Evolutionary conservation across 148 eudicot genomes (phyloP).

Genomic region (Rhododendron griersonianum): DNA sequence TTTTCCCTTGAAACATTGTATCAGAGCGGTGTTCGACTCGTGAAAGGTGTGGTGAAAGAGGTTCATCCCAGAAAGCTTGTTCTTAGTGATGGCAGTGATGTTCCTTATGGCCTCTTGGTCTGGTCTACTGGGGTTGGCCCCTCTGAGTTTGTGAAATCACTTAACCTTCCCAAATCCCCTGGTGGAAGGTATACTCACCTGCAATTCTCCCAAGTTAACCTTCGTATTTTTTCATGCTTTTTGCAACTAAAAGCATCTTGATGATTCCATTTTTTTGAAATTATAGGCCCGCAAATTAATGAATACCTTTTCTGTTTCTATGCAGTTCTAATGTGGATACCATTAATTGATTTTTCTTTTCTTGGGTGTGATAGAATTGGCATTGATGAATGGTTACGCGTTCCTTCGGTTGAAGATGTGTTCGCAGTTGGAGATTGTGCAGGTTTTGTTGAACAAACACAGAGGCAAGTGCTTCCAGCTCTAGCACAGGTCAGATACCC

Average conservation of each 20-base stretch:
- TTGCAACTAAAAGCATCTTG: neutral
- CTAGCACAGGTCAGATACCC: slow-evolving; percentile 67
- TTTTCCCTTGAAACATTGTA: slow-evolving; percentile 1
- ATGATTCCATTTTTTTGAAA: neutral
- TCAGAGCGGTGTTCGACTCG: slow-evolving; percentile 77
- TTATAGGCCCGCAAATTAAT: neutral
- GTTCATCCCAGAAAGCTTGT: slow-evolving; percentile 60
- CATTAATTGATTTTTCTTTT: neutral
- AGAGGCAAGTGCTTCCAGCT: slow-evolving; percentile 81
- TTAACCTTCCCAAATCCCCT: slow-evolving; percentile 60
- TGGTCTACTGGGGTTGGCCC: slow-evolving; percentile 99
- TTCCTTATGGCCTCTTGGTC: slow-evolving; percentile 83
- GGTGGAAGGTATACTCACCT: slow-evolving; percentile 77
- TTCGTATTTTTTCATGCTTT: neutral
- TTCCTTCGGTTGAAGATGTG: slow-evolving; percentile 77
- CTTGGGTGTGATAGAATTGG: slow-evolving; percentile 47
- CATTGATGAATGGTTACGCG: slow-evolving; percentile 75
- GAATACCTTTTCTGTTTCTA: neutral
- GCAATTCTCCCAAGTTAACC: neutral
- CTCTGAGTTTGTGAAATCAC: slow-evolving; percentile 66
- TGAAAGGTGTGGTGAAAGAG: slow-evolving; percentile 80
- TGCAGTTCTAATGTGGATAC: neutral
- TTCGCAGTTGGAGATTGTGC: slow-evolving; percentile 91
- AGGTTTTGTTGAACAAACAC: slow-evolving; percentile 75
- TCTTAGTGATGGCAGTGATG: slow-evolving; percentile 80